Conservation (phyloP, 108 stramenopile species). For the Stephanodiscus triporus region DNA sequence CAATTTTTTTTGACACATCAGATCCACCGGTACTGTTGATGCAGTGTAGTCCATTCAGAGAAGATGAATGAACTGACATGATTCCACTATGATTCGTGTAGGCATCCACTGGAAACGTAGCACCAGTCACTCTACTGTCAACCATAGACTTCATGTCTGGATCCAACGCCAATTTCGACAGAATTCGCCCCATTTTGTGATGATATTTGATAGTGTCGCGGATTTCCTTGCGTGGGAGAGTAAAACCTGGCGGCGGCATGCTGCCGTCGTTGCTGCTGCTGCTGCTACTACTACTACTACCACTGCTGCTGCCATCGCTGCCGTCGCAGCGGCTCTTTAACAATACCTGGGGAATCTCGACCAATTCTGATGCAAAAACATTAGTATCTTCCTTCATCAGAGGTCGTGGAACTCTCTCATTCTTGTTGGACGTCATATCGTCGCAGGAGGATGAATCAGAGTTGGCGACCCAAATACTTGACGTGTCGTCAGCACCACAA, state of each 20-base stretch:
- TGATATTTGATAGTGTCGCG: constrained; percentile 23
- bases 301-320: constrained; percentile 3
- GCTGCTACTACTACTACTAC: constrained; percentile 5
- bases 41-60: constrained; percentile 2
- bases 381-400: background rate
- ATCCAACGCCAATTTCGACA: constrained; percentile 31
- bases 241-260: constrained; percentile 26
- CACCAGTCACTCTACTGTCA: background rate
- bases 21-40: background rate
- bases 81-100: constrained; percentile 6
- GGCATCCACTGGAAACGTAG: background rate
- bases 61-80: constrained; percentile 1
- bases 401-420: background rate
- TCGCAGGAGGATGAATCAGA: background rate
- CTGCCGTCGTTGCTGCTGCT: constrained; percentile 1
- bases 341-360: background rate
- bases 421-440: background rate
- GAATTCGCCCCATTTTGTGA: constrained; percentile 12
- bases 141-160: constrained; percentile 18
- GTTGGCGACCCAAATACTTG: background rate
- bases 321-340: background rate
- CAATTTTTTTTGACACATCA: background rate
- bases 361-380: background rate
- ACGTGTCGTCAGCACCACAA: background rate
- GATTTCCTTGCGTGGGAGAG: constrained; percentile 22